Percentiles rank a stretch among this genome's conserved stretches.
phyloP scores from a whole-genome alignment of 495 filamentous ascomycete species.

The Aspergillus diversus region DNA sequence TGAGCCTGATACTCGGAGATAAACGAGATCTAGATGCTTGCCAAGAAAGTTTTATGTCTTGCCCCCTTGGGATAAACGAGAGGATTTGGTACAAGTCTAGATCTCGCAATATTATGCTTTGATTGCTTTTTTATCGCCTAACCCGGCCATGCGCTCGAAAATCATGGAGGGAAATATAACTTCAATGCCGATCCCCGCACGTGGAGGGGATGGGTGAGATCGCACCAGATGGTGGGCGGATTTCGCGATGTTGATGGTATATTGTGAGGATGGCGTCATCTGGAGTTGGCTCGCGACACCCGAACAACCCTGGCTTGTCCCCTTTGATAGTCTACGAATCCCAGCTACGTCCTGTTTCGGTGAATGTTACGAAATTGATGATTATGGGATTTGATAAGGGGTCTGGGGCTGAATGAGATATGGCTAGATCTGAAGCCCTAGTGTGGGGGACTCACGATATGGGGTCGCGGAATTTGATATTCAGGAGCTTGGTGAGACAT shows the following conservation, averaged over 20 bases:
- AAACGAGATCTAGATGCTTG: background rate
- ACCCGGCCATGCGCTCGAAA: background rate
- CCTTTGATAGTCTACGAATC: too few species aligned
- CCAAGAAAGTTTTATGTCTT: background rate
- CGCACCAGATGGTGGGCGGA: background rate
- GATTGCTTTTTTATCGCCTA: conserved; percentile 1
- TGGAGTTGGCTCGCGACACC: background rate
- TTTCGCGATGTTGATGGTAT: background rate
- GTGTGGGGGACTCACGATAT: too few species aligned
- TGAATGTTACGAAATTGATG: too few species aligned
- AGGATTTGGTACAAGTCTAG: background rate
- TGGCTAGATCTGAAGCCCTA: too few species aligned
- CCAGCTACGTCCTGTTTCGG: too few species aligned
- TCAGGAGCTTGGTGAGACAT: too few species aligned
- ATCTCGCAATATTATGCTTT: background rate
- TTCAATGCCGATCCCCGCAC: background rate
- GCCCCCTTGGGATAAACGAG: background rate
- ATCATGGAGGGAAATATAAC: background rate
- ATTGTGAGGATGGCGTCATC: background rate
- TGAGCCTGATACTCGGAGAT: background rate
- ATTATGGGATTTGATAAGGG: too few species aligned
- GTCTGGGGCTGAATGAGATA: too few species aligned
- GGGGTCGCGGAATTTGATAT: too few species aligned
- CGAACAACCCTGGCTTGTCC: too few species aligned
- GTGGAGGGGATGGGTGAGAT: background rate